These are phyloP conservation scores for Larix kaempferi DNA, from an alignment of 75 land plant genomes.

Conservation along the genomic window DNA sequence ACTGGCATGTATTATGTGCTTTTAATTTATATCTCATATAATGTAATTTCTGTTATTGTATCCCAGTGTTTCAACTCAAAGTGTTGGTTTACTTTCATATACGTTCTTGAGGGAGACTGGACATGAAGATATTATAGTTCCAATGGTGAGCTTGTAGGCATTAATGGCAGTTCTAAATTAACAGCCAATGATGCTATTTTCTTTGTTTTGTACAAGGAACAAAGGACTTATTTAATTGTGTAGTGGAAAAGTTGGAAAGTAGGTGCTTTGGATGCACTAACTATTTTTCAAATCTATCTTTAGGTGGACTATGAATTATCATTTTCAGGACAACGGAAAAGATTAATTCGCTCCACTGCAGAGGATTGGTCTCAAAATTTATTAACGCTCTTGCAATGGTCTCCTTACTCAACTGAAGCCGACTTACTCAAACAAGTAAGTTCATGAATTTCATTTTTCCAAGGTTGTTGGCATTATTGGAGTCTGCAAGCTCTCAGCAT, in stretches of 20 bases:
- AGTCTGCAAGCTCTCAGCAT: background rate
- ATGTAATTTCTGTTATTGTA: background rate
- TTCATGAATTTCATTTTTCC: background rate
- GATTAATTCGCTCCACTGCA: constrained; percentile 15
- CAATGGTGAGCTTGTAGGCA: constrained; percentile 25
- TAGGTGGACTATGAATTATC: constrained; percentile 36
- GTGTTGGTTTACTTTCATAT: constrained; percentile 43
- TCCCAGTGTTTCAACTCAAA: constrained; percentile 17
- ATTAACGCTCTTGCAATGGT: constrained; percentile 35
- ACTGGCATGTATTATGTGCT: background rate
- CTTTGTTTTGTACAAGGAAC: background rate
- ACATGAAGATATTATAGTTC: constrained; percentile 44
- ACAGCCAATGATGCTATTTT: background rate
- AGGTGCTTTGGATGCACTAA: background rate
- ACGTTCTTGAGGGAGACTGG: constrained; percentile 41
- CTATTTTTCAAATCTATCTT: background rate
- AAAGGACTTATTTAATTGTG: background rate
- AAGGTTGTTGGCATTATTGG: background rate
- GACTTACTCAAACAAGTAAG: constrained; percentile 41
- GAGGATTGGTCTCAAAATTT: constrained; percentile 42
- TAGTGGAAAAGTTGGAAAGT: background rate
- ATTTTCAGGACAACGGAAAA: constrained; percentile 15
- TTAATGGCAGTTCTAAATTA: background rate
- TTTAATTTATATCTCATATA: constrained; percentile 1
- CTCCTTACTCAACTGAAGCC: constrained; percentile 32